Evolutionary conservation across 2,329 filamentous ascomycete genomes (phyloP).

Genomic region (Monilinia fructicola): DNA sequence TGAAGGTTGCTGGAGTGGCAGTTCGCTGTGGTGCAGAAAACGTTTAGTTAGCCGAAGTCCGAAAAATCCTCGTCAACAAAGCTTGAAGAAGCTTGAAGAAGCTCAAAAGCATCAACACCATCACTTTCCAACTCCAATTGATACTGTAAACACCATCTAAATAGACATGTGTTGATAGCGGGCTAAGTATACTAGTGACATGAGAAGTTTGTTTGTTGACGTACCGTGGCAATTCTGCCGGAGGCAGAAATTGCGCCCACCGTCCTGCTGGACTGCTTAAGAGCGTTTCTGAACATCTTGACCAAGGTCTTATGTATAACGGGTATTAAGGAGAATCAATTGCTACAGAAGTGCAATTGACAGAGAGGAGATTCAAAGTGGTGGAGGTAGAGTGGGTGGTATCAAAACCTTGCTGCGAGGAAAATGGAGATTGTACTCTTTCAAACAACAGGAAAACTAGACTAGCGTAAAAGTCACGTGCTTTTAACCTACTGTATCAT

Average conservation of each 20-base stretch:
- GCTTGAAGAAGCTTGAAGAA: slow-evolving; percentile 41
- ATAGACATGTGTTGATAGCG: slow-evolving; percentile 38
- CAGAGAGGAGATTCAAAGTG: slow-evolving; percentile 57
- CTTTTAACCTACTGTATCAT: not conserved
- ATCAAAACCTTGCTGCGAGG: slow-evolving; percentile 33
- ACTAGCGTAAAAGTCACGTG: slow-evolving; percentile 23
- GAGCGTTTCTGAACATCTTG: slow-evolving; percentile 96
- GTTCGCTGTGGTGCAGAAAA: slow-evolving; percentile 73
- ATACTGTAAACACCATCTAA: slow-evolving; percentile 45
- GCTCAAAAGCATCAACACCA: slow-evolving; percentile 43
- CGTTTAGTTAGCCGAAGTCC: slow-evolving; percentile 55
- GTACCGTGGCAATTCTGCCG: slow-evolving; percentile 91
- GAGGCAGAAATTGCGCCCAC: slow-evolving; percentile 90
- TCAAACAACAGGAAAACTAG: slow-evolving; percentile 22
- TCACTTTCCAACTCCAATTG: slow-evolving; percentile 38
- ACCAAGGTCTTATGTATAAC: slow-evolving; percentile 53
- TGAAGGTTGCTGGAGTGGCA: slow-evolving; percentile 75
- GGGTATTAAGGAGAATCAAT: slow-evolving; percentile 58
- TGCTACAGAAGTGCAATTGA: slow-evolving; percentile 66
- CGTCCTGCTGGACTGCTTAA: slow-evolving; percentile 94
- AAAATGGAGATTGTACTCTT: slow-evolving; percentile 26
- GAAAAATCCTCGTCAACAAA: slow-evolving; percentile 41
- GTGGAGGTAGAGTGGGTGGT: slow-evolving; percentile 37
- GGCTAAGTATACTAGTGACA: slow-evolving; percentile 43
- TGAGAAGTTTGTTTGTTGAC: slow-evolving; percentile 55